Evolutionary conservation across 2,329 filamentous ascomycete genomes (phyloP).

Genomic region (Pyricularia sp.): DNA sequence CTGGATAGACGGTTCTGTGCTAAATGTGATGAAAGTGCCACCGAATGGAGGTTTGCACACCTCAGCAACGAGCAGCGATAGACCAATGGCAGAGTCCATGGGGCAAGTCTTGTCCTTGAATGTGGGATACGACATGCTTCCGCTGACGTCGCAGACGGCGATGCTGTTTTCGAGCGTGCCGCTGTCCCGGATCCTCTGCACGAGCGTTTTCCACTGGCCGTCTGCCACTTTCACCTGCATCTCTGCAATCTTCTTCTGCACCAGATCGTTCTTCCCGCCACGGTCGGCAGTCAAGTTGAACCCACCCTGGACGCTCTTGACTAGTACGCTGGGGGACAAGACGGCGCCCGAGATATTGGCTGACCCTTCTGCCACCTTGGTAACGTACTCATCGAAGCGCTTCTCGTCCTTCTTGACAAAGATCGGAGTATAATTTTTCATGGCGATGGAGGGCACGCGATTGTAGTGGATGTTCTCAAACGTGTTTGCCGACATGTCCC

Average conservation of each 20-base stretch:
- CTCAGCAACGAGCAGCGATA: constrained; percentile 42
- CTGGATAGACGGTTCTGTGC: constrained; percentile 23
- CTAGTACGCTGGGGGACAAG: constrained; percentile 36
- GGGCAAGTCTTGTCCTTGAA: constrained; percentile 34
- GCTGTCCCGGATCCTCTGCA: constrained; percentile 42
- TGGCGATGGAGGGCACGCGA: constrained; percentile 41
- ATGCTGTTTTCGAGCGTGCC: constrained; percentile 39
- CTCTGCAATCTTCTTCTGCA: constrained; percentile 16
- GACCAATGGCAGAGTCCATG: constrained; percentile 39
- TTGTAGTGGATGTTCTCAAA: constrained; percentile 41
- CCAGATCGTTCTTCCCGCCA: constrained; percentile 9
- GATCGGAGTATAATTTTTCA: constrained; percentile 35
- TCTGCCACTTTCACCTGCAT: constrained; percentile 26
- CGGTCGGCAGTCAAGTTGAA: too few species aligned
- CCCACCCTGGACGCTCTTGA: constrained; percentile 13
- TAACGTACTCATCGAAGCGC: constrained; percentile 36
- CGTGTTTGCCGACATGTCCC: constrained; percentile 30
- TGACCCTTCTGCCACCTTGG: constrained; percentile 32
- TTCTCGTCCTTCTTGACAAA: constrained; percentile 38
- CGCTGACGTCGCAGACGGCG: constrained; percentile 44
- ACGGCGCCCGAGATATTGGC: constrained; percentile 41
- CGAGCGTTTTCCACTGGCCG: constrained; percentile 42
- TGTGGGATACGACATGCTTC: constrained; percentile 29
- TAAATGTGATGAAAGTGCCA: constrained; percentile 43
- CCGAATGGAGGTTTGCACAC: constrained; percentile 38